A percentile compares a stretch with the other conserved stretches of the same genome.
phyloP scores from a whole-genome alignment of 768 basidiomycete species.

The Boletus rubropictus region DNA sequence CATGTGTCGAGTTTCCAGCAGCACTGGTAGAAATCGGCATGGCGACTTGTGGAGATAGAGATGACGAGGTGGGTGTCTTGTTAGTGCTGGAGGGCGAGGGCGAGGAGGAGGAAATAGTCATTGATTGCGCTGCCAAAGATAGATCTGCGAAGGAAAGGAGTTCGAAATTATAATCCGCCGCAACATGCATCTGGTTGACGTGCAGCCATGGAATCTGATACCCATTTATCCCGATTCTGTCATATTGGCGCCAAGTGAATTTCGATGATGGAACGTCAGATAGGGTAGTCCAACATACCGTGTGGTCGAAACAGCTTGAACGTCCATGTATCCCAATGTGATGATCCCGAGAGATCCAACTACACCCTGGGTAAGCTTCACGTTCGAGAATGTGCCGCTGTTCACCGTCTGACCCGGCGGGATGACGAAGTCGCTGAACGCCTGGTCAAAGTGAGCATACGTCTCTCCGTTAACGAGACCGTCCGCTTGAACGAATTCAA shows the following conservation, averaged over 20 bases:
- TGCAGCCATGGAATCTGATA: conserved; percentile 66
- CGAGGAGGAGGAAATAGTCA: background rate
- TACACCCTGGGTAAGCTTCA: conserved; percentile 55
- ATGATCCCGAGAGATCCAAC: conserved; percentile 53
- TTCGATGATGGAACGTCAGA: background rate
- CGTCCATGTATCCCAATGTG: conserved; percentile 48
- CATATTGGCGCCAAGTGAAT: background rate
- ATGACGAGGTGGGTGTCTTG: background rate
- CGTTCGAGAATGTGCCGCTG: conserved; percentile 53
- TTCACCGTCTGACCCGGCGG: conserved; percentile 55
- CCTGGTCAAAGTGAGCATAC: conserved; percentile 54
- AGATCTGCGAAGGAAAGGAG: conserved; percentile 18
- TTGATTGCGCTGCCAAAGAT: conserved; percentile 11
- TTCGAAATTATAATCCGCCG: conserved; percentile 40
- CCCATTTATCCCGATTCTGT: conserved; percentile 44
- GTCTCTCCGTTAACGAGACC: conserved; percentile 44
- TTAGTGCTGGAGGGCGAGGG: background rate
- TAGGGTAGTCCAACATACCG: conserved; percentile 21
- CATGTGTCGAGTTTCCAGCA: conserved; percentile 8
- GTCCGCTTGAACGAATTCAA: conserved; percentile 55
- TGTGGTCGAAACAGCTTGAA: conserved; percentile 43
- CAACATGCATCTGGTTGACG: conserved; percentile 47
- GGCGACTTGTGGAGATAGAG: background rate
- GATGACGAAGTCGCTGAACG: conserved; percentile 50
- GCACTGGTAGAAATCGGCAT: background rate